Conservation (phyloP, 768 basidiomycete genomes). For the Austroboletus festivus region DNA sequence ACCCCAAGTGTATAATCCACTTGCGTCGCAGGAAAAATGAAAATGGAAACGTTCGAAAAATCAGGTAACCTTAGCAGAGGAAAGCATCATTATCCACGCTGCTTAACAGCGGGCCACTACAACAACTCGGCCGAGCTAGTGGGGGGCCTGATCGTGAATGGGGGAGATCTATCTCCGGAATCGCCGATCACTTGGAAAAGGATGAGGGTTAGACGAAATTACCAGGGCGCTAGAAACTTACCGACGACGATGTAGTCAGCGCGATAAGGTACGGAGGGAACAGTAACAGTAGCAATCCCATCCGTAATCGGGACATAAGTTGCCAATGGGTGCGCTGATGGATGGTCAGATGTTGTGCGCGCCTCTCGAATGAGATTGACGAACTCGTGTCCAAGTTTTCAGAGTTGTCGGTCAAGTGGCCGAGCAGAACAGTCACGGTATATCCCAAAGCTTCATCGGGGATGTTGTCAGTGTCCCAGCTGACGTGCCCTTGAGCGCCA, state of each 20-base stretch:
- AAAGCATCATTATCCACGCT: too few species aligned
- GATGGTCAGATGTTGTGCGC: slow-evolving; percentile 5
- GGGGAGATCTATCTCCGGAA: slow-evolving; percentile 58
- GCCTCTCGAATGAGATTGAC: slow-evolving; percentile 12
- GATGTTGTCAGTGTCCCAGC: slow-evolving; percentile 40
- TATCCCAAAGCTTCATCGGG: slow-evolving; percentile 35
- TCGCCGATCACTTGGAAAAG: slow-evolving; percentile 55
- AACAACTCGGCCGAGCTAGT: too few species aligned
- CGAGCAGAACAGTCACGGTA: slow-evolving; percentile 46
- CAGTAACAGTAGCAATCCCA: slow-evolving; percentile 48
- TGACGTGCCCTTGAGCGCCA: slow-evolving; percentile 37
- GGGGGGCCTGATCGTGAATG: slow-evolving; percentile 47
- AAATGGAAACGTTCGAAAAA: too few species aligned
- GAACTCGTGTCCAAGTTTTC: slow-evolving; percentile 52
- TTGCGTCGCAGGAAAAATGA: too few species aligned
- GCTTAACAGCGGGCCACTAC: background rate
- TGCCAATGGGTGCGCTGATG: slow-evolving; percentile 56
- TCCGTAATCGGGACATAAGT: slow-evolving; percentile 47
- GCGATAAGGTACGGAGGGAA: slow-evolving; percentile 46
- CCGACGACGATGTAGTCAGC: slow-evolving; percentile 59
- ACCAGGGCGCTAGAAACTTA: slow-evolving; percentile 35
- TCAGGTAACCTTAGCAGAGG: too few species aligned
- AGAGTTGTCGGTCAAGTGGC: slow-evolving; percentile 33
- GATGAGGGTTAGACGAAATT: background rate
- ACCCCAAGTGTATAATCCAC: too few species aligned